Evolutionary conservation across 768 basidiomycete species (phyloP).

Genomic region (Lactifluus echinatus): DNA sequence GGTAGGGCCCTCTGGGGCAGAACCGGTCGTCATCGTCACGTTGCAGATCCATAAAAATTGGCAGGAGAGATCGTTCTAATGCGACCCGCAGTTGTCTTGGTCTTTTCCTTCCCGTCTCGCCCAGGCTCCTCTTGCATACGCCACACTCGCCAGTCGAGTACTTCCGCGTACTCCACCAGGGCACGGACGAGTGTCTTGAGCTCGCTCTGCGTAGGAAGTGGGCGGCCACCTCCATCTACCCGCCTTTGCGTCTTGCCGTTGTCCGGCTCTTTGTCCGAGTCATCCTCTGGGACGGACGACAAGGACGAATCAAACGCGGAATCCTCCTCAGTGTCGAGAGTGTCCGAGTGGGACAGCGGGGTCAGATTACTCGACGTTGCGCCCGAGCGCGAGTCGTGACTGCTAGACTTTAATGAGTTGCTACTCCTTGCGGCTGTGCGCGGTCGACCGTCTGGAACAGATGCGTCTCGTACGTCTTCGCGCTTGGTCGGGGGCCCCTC

Average conservation of each 20-base stretch:
- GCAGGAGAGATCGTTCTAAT: constrained; percentile 2
- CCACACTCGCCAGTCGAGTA: constrained; percentile 50
- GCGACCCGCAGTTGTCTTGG: not conserved
- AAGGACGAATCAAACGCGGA: constrained; percentile 1
- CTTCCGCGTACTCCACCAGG: constrained; percentile 49
- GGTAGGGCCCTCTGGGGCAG: not conserved
- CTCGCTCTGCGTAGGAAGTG: constrained; percentile 27
- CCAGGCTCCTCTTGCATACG: constrained; percentile 27
- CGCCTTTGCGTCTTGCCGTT: constrained; percentile 9
- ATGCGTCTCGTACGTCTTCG: not conserved
- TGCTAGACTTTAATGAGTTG: not conserved
- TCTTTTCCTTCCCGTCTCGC: constrained; percentile 3
- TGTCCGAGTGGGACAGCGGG: constrained; percentile 4
- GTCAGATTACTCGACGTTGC: constrained; percentile 4
- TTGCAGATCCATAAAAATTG: constrained; percentile 8
- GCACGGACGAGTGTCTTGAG: constrained; percentile 41
- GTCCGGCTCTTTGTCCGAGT: constrained; percentile 19
- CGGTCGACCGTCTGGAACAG: not conserved
- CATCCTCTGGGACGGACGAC: constrained; percentile 19
- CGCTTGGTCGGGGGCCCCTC: constrained; percentile 7
- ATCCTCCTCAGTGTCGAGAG: constrained; percentile 3
- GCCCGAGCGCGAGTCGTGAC: not conserved
- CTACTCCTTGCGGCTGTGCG: not conserved
- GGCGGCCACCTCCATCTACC: constrained; percentile 12
- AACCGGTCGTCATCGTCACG: not conserved